phyloP scores from a whole-genome alignment of 1,139 yeast species.

The Candida smagusa region DNA sequence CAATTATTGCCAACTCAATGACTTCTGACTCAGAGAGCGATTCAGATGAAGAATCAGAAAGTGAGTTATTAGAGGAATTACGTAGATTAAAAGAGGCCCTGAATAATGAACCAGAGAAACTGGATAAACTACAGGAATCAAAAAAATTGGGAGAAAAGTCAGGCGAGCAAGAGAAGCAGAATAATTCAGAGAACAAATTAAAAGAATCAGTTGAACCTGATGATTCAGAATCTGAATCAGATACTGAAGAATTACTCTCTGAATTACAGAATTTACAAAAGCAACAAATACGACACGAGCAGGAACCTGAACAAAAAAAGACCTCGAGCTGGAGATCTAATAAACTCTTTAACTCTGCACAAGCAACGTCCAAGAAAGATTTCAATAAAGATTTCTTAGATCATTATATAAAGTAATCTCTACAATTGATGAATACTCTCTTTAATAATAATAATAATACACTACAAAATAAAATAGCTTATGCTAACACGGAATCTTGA shows the following conservation, averaged over 20 bases:
- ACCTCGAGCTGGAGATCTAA: conserved; percentile 57
- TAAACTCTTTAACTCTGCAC: conserved; percentile 41
- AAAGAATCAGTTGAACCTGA: conserved; percentile 4
- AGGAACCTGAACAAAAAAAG: conserved; percentile 7
- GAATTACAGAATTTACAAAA: conserved; percentile 55
- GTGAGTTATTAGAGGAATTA: conserved; percentile 11
- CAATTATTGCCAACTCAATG: not conserved
- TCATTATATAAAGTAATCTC: conserved; percentile 50
- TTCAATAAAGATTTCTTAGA: conserved; percentile 70
- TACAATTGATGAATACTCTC: not conserved
- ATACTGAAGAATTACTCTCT: conserved; percentile 38
- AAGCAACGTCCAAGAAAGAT: conserved; percentile 62
- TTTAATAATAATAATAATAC: not conserved
- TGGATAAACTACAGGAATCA: not conserved
- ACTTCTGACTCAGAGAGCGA: conserved; percentile 5
- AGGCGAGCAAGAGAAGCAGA: conserved; percentile 7
- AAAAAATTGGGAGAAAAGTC: not conserved
- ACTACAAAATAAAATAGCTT: conserved; percentile 1
- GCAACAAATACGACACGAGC: conserved; percentile 19
- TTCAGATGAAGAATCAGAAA: conserved; percentile 3
- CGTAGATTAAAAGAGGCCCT: conserved; percentile 5
- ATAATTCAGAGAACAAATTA: conserved; percentile 6
- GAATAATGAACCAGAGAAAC: not conserved
- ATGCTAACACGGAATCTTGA: conserved; percentile 17
- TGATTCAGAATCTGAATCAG: conserved; percentile 24